A percentile compares a stretch with the other conserved stretches of the same genome.
These are phyloP conservation scores for Trifolium subterraneum DNA, from an alignment of 306 rosid species.

Conservation along the genomic window DNA sequence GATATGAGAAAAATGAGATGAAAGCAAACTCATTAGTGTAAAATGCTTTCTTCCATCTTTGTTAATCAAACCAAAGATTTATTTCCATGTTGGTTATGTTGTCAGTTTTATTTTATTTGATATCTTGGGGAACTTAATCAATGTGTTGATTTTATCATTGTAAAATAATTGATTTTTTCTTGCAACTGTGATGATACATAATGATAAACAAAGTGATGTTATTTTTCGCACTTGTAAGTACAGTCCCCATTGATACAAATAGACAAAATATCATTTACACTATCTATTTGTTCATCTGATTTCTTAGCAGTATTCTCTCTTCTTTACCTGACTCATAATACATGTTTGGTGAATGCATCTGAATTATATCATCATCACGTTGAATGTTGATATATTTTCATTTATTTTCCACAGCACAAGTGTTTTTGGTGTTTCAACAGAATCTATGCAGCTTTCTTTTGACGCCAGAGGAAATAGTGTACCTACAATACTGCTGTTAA, in stretches of 20 bases:
- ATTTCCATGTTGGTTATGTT: slow-evolving; percentile 25
- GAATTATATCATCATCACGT: slow-evolving; percentile 22
- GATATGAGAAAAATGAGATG: slow-evolving; percentile 30
- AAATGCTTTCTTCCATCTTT: slow-evolving; percentile 28
- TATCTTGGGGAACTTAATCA: slow-evolving; percentile 7
- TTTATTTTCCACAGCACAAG: slow-evolving; percentile 65
- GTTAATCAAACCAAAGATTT: not conserved
- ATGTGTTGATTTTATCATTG: not conserved
- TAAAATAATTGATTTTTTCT: slow-evolving; percentile 4
- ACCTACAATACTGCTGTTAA: slow-evolving; percentile 84
- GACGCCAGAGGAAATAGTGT: slow-evolving; percentile 98
- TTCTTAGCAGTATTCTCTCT: slow-evolving; percentile 15
- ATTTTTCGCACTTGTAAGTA: not conserved
- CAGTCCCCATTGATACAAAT: slow-evolving; percentile 7
- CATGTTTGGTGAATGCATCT: slow-evolving; percentile 13
- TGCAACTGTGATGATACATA: not conserved
- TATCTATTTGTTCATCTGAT: slow-evolving; percentile 14
- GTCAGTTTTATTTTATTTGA: slow-evolving; percentile 22
- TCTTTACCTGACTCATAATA: slow-evolving; percentile 13
- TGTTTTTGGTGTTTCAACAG: slow-evolving; percentile 98
- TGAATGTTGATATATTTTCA: slow-evolving; percentile 47
- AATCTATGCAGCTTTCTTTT: slow-evolving; percentile 98
- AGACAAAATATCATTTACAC: not conserved
- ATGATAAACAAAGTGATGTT: not conserved
- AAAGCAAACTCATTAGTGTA: not conserved